Evolutionary conservation across 495 filamentous ascomycete species (phyloP), one percentile per base, ranked within the genome.

Genomic region (Penicillium argentinense): DNA sequence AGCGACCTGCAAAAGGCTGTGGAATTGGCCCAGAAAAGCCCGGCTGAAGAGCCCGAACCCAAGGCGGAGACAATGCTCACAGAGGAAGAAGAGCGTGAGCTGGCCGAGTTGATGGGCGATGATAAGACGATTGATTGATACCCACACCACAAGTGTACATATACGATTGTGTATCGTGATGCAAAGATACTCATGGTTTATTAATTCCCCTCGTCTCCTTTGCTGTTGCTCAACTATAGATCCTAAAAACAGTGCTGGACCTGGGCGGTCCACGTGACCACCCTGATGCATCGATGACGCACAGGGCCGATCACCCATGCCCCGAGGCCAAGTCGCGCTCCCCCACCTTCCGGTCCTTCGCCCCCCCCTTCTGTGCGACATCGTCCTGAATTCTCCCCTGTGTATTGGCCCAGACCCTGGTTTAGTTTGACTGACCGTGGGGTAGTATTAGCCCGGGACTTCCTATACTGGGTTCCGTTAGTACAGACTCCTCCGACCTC

Each of bases 51-150:
- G n/a, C 62, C 76, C 29, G 46, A 78, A 47, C 70, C 74, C 29
- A 67, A 65, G 11, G 42, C 64, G 8, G 69, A 75, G 38, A 53
- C 71, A 1, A 56, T 86, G 65, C 72, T 92, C 56, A 91, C 86
- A 3, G 80, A 78, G 26, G 88, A 95, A 42, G 89, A 93, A 64
- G 89, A 97, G 59, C 82, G 82, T 13, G 91, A 95, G 65, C 70
- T 96, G 49, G 89, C 88, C 18, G 91, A 87, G 47, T 69, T 96
- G 55, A 89, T 97, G 90, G 89, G 80, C 42, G 86, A 90, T 39
- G 59, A 65, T 45, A 57, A 61, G 48, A 57, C 32, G 9, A 5
- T 30, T 39, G 21, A 24, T 26, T 47, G 48, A 59, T 59, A 54
- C 54, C 53, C 37, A 25, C 21, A 9, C 12, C 21, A 18, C 26